phyloP scores from a whole-genome alignment of 768 basidiomycete genomes.

The Serendipita sp. region DNA sequence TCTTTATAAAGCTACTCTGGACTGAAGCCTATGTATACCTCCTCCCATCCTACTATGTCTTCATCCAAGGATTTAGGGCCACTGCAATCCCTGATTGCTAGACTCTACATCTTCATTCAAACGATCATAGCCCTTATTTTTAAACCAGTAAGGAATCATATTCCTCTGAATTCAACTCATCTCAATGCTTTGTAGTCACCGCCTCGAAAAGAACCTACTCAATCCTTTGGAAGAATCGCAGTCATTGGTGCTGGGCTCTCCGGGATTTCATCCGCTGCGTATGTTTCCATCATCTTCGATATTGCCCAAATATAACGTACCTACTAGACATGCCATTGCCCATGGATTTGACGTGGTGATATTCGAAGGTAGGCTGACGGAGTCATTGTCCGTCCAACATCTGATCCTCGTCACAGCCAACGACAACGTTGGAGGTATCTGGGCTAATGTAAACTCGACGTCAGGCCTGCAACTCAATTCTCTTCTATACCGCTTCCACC shows the following conservation, averaged over 20 bases:
- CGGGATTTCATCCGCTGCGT: slow-evolving; percentile 39
- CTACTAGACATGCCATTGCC: slow-evolving; percentile 27
- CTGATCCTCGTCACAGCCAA: slow-evolving; percentile 10
- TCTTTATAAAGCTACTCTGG: neutral
- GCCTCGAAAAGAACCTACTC: neutral
- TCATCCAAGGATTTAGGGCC: neutral
- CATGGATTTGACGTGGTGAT: slow-evolving; percentile 40
- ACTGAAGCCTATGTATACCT: neutral
- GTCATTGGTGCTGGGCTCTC: slow-evolving; percentile 27
- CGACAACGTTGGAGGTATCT: slow-evolving; percentile 31
- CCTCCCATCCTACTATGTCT: no score
- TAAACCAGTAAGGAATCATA: slow-evolving; percentile 21
- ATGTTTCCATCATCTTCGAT: slow-evolving; percentile 9
- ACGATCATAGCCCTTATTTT: slow-evolving; percentile 25
- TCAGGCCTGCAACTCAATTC: slow-evolving; percentile 38
- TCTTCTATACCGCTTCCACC: slow-evolving; percentile 36
- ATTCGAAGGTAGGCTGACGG: slow-evolving; percentile 20
- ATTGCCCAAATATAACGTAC: no score
- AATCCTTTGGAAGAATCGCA: slow-evolving; percentile 3
- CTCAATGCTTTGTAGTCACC: neutral
- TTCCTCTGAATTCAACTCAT: neutral
- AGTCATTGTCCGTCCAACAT: neutral
- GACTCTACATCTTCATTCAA: slow-evolving; percentile 24
- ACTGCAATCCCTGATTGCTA: slow-evolving; percentile 10
- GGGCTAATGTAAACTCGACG: slow-evolving; percentile 36